Conservation (phyloP, 1,284 basidiomycete species). For the Heliocybe sulcata region DNA sequence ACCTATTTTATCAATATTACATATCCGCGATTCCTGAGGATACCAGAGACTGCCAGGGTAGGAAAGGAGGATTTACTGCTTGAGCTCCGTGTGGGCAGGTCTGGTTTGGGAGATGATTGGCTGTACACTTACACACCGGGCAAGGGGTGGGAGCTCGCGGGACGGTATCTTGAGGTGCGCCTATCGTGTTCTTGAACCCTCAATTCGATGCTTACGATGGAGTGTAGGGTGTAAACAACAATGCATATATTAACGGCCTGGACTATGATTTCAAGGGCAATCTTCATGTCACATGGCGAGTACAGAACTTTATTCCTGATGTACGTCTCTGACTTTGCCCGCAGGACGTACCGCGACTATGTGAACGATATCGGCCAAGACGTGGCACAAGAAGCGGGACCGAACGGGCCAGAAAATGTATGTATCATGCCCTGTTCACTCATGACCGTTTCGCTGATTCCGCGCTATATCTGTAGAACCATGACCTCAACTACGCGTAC, state of each 20-base stretch:
- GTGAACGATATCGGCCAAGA: conserved; percentile 32
- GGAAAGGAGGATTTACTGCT: conserved; percentile 23
- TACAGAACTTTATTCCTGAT: neutral
- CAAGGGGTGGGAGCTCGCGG: conserved; percentile 25
- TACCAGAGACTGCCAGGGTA: conserved; percentile 13
- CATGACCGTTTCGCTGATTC: neutral
- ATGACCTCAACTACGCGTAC: conserved; percentile 32
- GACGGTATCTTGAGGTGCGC: conserved; percentile 28
- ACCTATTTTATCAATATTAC: conserved; percentile 30
- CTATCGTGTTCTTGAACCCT: neutral
- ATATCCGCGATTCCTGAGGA: conserved; percentile 31
- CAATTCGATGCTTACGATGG: neutral
- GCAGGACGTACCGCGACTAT: conserved; percentile 38
- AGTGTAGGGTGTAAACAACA: conserved; percentile 29
- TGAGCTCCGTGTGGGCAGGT: conserved; percentile 32
- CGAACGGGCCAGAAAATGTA: conserved; percentile 38
- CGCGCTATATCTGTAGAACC: conserved; percentile 22
- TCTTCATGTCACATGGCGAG: conserved; percentile 30
- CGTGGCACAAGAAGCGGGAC: conserved; percentile 35
- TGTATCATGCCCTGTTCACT: neutral
- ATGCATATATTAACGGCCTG: conserved; percentile 37
- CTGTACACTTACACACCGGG: conserved; percentile 29
- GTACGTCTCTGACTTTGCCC: neutral
- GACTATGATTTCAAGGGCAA: conserved; percentile 28
- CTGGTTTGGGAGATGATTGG: conserved; percentile 36